Base-by-base conservation (phyloP, 805 yeast species). In the Ogataea trehalophila region DNA sequence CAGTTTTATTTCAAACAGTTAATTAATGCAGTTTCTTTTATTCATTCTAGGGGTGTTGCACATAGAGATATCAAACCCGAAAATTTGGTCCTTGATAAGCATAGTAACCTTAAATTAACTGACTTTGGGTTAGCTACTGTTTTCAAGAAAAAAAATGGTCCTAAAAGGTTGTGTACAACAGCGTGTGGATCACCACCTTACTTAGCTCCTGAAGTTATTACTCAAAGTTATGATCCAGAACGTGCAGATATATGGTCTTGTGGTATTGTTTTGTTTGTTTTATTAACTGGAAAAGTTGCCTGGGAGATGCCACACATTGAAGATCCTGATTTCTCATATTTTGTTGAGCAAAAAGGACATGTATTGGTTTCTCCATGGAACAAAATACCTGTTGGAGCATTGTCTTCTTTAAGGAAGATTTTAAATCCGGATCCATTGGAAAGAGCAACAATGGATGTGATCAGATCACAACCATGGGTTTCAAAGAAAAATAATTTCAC, bases 101-200 rank as follows among this genome's bases (percentile, higher is more conserved):
- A 70, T 31, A 90, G 91, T 3, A 83, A 85, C 59, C 62, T 86
- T 58, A 83, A 85, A 55, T 64, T 85, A n/a, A 82, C 88, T 0
- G 94, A 85, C 65, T 85, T 86, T 66, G 94, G 94, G 0, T 66
- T 86, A 15, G 89, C 91, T 0, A 75, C 81, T 31, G 79, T 80
- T 8, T 83, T 74, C 57, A 73, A 68, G 52, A 74, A 75, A 38
- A 72, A 68, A 36, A 63, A 62, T 15, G 85, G 85, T 2, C 62
- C 71, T 5, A 70, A 68, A 42, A 63, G 81, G 48, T 46, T 71
- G 41, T 74, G 81, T 37, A 61, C 66, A 22, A 76, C 81, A 29
- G 74, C 83, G 33, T 78, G 89, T 62, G 86, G 92, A 0, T 81
- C 87, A 1, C 85, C 87, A 1, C 91, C 90, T 6, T 85, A 85